Percentiles rank a stretch among this genome's conserved stretches.
phyloP scores from a whole-genome alignment of 305 asterid species.

The Euphrasia arctica region DNA sequence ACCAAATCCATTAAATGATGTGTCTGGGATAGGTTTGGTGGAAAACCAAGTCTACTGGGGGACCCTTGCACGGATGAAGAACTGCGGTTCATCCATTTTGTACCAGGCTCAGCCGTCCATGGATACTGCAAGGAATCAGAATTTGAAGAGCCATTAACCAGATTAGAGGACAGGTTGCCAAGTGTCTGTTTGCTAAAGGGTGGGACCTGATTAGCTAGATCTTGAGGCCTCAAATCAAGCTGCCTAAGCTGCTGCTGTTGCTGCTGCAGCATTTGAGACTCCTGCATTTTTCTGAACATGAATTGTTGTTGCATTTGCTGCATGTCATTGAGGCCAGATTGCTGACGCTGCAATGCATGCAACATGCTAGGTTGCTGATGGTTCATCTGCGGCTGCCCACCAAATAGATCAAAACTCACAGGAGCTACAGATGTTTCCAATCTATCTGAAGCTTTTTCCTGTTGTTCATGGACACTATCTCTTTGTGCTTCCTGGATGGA shows the following conservation, averaged over 20 bases:
- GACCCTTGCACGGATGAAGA: slow-evolving; percentile 48
- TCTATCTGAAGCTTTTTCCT: slow-evolving; percentile 47
- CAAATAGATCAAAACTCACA: slow-evolving; percentile 58
- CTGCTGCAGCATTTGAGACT: slow-evolving; percentile 55
- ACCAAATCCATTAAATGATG: slow-evolving; percentile 39
- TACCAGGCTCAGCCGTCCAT: slow-evolving; percentile 45
- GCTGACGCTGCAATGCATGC: slow-evolving; percentile 58
- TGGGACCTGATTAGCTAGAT: slow-evolving; percentile 40
- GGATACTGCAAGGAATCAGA: slow-evolving; percentile 43
- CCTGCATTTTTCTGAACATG: slow-evolving; percentile 73
- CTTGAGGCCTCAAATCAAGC: slow-evolving; percentile 47
- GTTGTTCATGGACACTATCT: slow-evolving; percentile 48
- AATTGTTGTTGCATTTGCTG: slow-evolving; percentile 65
- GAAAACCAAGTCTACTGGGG: slow-evolving; percentile 42
- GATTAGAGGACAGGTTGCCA: slow-evolving; percentile 42
- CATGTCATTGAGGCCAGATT: slow-evolving; percentile 53
- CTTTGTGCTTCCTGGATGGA: slow-evolving; percentile 45
- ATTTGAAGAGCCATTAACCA: slow-evolving; percentile 39
- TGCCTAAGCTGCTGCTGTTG: slow-evolving; percentile 53
- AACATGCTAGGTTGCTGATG: slow-evolving; percentile 49
- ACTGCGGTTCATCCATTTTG: slow-evolving; percentile 55
- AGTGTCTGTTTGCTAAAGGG: slow-evolving; percentile 46
- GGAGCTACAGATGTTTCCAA: slow-evolving; percentile 50
- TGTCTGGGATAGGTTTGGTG: slow-evolving; percentile 46
- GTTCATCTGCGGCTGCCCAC: slow-evolving; percentile 61